Evolutionary conservation across 2,329 filamentous ascomycete genomes (phyloP).

Genomic region (Neofusicoccum cordaticola): DNA sequence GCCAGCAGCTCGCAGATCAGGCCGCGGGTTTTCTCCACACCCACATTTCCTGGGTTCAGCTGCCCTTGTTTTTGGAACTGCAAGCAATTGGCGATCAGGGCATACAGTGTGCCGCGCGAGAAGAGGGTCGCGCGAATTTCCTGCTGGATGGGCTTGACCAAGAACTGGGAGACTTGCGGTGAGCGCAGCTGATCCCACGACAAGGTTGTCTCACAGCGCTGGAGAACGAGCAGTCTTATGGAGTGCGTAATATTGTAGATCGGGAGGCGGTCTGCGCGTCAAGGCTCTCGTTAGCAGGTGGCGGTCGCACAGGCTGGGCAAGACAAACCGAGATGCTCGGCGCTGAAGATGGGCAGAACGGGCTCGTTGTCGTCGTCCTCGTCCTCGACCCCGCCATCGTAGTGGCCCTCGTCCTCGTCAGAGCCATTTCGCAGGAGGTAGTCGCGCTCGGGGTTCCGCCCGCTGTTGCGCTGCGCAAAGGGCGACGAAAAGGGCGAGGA

Average conservation of each 20-base stretch:
- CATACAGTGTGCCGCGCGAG: conserved; percentile 81
- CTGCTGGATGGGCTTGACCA: conserved; percentile 92
- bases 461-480: conserved; percentile 25
- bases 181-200: conserved; percentile 94
- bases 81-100: conserved; percentile 87
- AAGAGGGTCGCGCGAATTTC: conserved; percentile 82
- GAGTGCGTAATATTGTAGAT: conserved; percentile 89
- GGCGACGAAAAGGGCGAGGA: conserved; percentile 34
- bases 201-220: conserved; percentile 85
- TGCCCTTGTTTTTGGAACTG: conserved; percentile 89
- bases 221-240: conserved; percentile 78
- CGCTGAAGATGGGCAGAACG: conserved; percentile 39
- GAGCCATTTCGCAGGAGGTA: conserved; percentile 24
- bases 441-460: conserved; percentile 26
- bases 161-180: conserved; percentile 93
- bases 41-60: conserved; percentile 76
- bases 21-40: conserved; percentile 78
- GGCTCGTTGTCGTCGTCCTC: conserved; percentile 31
- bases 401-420: conserved; percentile 27
- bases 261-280: conserved; percentile 69
- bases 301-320: not conserved
- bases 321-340: conserved; percentile 35
- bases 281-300: conserved; percentile 24
- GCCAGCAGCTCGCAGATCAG: conserved; percentile 88
- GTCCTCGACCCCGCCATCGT: conserved; percentile 28